Base-by-base conservation (phyloP, 805 yeast species). In the Scheffersomyces lignosus region DNA sequence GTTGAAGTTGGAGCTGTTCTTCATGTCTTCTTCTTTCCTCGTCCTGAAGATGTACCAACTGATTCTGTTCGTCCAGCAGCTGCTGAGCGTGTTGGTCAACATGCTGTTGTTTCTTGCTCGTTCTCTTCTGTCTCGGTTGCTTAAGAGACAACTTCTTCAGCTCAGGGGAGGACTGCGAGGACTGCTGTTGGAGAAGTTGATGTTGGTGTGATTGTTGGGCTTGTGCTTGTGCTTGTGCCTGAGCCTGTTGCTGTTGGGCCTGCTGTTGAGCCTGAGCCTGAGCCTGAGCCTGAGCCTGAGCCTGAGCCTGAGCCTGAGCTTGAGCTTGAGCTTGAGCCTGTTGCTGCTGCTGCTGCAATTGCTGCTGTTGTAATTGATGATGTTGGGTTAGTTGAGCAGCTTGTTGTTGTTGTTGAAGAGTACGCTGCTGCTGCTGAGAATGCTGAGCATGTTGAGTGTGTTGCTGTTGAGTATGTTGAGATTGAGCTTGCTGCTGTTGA, bases 271-370 rank as follows among this genome's bases (percentile, higher is more conserved):
- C 51, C 33, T 43, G 49, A 17, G 45, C 44, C 27, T 48, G 52
- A 3, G 40, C 46, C 18, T 46, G 45, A 6, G 53, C 49, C 23
- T 49, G 51, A 10, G 10, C 9, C 27, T 47, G 52, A 10, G 24
- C 24, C 18, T 17, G 26, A 5, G 12, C 16, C 20, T 18, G 31
- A 18, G 31, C 27, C 26, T 33, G 24, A 12, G 15, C 31, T 29
- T 40, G 36, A 18, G 52, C 53, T 40, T 45, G 38, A n/a, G 39
- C 33, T 36, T 36, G 36, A 29, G 36, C 48, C 23, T 48, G 49
- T 29, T 62, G 58, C 18, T 66, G 64, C 24, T 66, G 65, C 26
- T 54, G 57, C 4, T 37, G 52, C 13, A 46, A 48, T 35, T 48
- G 47, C 18, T 34, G 48, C 27, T 25, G 40, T 9, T 31, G 18